Evolutionary conservation across 768 basidiomycete genomes (phyloP), one percentile per base, ranked within the genome.

Genomic region (Holtermanniella nyarrowii): DNA sequence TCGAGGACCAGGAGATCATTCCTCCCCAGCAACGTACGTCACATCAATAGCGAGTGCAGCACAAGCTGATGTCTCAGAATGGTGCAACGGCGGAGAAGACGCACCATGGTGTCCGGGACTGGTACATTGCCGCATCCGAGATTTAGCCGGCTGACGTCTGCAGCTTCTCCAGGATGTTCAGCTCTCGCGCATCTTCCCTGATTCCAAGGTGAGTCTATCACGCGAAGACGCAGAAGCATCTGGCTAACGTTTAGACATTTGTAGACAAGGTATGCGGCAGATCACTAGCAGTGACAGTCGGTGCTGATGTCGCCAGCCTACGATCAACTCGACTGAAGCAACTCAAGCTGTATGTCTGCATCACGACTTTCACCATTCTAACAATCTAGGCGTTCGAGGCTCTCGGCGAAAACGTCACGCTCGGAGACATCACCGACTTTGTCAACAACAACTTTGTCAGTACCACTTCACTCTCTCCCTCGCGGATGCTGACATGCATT

Each of bases 161-260:
- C 44, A 62, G 55, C 57, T 73, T 7, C 75, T 95, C 22, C 88
- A 93, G 78, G 84, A 86, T 0, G 82, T 91, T 54, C 84, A 88
- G 67, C 60, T 93, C 54, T 87, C 88, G 0, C 68, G 77, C 40
- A 72, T 85, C 23, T 95, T 78, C 65, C 67, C 77, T 0, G 90
- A 95, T 37, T 37, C 31, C 7, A 37, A 37, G 31, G 31, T 37
- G 7, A 37, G 31, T n/a, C n/a, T n/a, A n/a, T n/a, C n/a, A n/a
- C n/a, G n/a, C n/a, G n/a, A n/a, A n/a, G n/a, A n/a, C 31, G 7
- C 31, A 37, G 31, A 7, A 7, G 16, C 16, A 37, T 7, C 16
- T 7, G 10, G 31, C 16, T 37, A 16, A 37, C 31, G 7, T 37
- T 37, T 37, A 95, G 73, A 90, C 86, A 0, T 82, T 93, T 68